Percentiles rank a stretch among this genome's conserved stretches.
phyloP scores from a whole-genome alignment of 1,284 basidiomycete genomes.

The Pascua sp. region DNA sequence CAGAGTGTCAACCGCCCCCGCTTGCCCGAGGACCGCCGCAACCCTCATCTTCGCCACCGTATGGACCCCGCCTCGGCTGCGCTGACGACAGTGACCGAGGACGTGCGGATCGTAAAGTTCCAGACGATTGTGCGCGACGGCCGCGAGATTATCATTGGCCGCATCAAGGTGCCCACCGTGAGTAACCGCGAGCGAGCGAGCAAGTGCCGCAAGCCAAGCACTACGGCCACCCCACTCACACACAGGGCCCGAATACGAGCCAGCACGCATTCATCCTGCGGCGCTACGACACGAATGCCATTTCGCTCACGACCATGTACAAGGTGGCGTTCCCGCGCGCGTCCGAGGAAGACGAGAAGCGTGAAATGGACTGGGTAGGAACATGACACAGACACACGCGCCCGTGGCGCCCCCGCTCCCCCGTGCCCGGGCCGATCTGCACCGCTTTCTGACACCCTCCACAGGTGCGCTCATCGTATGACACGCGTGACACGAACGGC shows the following conservation, averaged over 20 bases:
- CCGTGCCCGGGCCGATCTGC: not conserved
- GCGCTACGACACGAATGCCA: constrained; percentile 90
- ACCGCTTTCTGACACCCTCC: not conserved
- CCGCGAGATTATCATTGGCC: constrained; percentile 79
- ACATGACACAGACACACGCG: not conserved
- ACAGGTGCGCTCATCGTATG: constrained; percentile 58
- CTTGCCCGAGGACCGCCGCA: constrained; percentile 39
- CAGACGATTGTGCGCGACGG: constrained; percentile 77
- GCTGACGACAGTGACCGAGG: constrained; percentile 34
- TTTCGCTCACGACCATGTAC: constrained; percentile 97
- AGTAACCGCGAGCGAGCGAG: constrained; percentile 30
- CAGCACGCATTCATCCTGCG: constrained; percentile 88
- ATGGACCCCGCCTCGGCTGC: constrained; percentile 7
- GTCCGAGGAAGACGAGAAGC: constrained; percentile 70
- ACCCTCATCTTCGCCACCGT: constrained; percentile 32
- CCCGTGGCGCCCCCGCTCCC: no score
- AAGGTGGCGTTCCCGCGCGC: constrained; percentile 91
- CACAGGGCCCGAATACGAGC: constrained; percentile 1
- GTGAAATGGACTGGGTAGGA: constrained; percentile 72
- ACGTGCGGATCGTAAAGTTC: constrained; percentile 62
- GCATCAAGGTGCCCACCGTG: constrained; percentile 90
- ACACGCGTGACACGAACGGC: constrained; percentile 78
- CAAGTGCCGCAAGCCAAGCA: no score
- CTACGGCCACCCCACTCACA: not conserved
- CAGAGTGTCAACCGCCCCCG: constrained; percentile 41